Percentiles rank a stretch among this genome's conserved stretches.
Conservation (phyloP, 495 filamentous ascomycete genomes). For the Neurospora sp. region DNA sequence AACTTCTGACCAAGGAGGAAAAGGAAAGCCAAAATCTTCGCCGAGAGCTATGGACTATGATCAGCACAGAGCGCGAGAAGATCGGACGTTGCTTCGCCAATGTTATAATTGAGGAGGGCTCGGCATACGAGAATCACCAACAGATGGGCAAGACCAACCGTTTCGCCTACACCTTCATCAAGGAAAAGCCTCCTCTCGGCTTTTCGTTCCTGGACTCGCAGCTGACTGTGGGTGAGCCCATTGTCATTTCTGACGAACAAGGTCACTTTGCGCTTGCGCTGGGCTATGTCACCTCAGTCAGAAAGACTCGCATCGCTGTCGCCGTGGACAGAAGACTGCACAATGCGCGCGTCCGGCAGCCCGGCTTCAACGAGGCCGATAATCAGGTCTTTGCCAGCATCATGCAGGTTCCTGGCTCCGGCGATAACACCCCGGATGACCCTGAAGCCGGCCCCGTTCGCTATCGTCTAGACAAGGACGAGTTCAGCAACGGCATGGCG, state of each 20-base stretch:
- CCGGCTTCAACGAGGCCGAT: conserved; percentile 58
- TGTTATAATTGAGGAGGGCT: conserved; percentile 68
- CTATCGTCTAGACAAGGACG: conserved; percentile 91
- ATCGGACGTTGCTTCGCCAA: conserved; percentile 59
- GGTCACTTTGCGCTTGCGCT: conserved; percentile 91
- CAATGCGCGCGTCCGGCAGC: conserved; percentile 64
- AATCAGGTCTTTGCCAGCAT: conserved; percentile 88
- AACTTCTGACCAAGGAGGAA: conserved; percentile 87
- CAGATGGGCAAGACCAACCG: conserved; percentile 73
- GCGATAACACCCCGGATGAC: conserved; percentile 38
- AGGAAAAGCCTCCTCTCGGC: conserved; percentile 41
- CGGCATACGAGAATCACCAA: conserved; percentile 53
- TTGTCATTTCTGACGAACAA: conserved; percentile 91
- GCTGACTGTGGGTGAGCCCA: conserved; percentile 78
- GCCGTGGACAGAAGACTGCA: conserved; percentile 82
- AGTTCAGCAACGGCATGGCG: conserved; percentile 97
- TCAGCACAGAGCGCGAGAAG: conserved; percentile 79
- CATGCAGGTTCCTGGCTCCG: conserved; percentile 67
- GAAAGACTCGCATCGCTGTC: conserved; percentile 65
- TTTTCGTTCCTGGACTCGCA: conserved; percentile 90
- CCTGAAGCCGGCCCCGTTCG: conserved; percentile 45
- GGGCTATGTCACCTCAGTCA: conserved; percentile 73
- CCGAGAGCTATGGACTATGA: conserved; percentile 89
- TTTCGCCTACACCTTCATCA: conserved; percentile 73
- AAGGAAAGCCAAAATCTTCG: conserved; percentile 72